phyloP scores from a whole-genome alignment of 306 rosid species.

The Malus sylvestris region DNA sequence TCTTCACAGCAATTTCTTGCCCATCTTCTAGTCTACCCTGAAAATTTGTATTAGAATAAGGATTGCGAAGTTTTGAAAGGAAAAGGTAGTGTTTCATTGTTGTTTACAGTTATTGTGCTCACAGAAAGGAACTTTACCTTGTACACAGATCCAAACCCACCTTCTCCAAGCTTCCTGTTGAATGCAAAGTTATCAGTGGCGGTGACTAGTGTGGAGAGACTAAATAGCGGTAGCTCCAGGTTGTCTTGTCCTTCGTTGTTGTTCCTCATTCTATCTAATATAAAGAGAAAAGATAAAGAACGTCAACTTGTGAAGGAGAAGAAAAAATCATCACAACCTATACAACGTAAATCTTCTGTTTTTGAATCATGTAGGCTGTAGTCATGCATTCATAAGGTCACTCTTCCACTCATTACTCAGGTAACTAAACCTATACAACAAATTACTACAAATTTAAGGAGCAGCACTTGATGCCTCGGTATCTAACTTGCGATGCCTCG shows the following conservation, averaged over 20 bases:
- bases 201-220: constrained; percentile 18
- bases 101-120: background rate
- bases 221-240: constrained; percentile 31
- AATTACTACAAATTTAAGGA: background rate
- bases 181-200: constrained; percentile 35
- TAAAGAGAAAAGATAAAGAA: background rate
- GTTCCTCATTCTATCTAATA: background rate
- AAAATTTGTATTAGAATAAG: background rate
- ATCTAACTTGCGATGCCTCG: too few relatives aligned
- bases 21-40: constrained; percentile 37
- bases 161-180: constrained; percentile 32
- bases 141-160: constrained; percentile 43
- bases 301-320: background rate
- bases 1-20: constrained; percentile 43
- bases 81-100: background rate
- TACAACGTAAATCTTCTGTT: background rate
- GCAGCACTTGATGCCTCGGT: background rate
- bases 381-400: background rate
- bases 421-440: background rate
- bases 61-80: background rate
- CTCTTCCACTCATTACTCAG: background rate
- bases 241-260: constrained; percentile 8
- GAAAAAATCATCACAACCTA: background rate
- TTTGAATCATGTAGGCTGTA: background rate
- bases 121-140: constrained; percentile 10